phyloP scores from a whole-genome alignment of 2,329 filamentous ascomycete genomes.

The Fusarium tupiense region DNA sequence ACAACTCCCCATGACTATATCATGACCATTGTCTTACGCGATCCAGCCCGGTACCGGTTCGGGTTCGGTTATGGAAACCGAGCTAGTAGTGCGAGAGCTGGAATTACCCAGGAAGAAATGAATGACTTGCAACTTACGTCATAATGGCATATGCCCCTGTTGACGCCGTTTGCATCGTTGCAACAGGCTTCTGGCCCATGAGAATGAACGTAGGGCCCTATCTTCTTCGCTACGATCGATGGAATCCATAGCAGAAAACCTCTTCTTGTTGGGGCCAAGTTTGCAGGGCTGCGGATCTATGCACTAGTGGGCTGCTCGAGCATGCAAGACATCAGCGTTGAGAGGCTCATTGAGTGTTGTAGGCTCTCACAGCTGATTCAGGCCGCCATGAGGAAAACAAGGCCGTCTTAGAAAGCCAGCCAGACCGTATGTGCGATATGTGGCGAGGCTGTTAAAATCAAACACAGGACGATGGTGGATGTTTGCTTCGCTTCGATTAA shows the following conservation, averaged over 20 bases:
- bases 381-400: background rate
- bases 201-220: background rate
- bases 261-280: conserved; percentile 50
- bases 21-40: background rate
- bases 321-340: conserved; percentile 55
- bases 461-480: conserved; percentile 2
- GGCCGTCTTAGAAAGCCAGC: background rate
- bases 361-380: background rate
- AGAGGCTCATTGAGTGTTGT: conserved; percentile 53
- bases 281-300: conserved; percentile 42
- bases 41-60: background rate
- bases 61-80: background rate
- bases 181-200: background rate
- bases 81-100: background rate
- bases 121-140: conserved; percentile 1
- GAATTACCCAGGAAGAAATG: background rate
- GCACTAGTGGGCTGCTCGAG: conserved; percentile 50
- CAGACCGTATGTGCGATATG: background rate
- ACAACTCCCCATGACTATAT: background rate
- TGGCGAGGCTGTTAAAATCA: conserved; percentile 17
- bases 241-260: conserved; percentile 50
- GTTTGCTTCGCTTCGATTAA: conserved; percentile 25
- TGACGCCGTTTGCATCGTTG: background rate
- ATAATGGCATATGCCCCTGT: conserved; percentile 5
- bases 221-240: conserved; percentile 37